Evolutionary conservation across 164 flowering plant genomes (phyloP), one percentile per base, ranked within the genome.

Genomic region (Protea cynaroides): DNA sequence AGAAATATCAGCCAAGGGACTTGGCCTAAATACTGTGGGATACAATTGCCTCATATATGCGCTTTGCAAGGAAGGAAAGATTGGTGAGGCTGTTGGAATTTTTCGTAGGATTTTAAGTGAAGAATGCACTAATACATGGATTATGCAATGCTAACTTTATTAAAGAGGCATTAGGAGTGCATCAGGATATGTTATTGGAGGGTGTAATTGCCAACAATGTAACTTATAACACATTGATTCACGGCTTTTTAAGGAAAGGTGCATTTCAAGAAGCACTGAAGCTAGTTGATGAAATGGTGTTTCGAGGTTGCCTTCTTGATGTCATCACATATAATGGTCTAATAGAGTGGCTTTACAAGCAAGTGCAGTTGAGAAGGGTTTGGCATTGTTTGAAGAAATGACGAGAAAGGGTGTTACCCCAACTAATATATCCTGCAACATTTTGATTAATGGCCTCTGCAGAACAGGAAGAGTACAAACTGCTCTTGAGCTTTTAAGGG

Each of bases 201-300:
- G 97, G 99, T 67, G 87, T 85, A 23, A 78, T 86, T 75, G 89
- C 98, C 63, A 86, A 86, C 74, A 86, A 81, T 22, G 87, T 89
- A 1, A 94, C 97, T 36, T 92, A 83, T 77, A 91, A 94, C 73
- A 91, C 90, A 25, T 64, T 94, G 65, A 84, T 91, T 66, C 81
- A 79, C 67, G 90, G 88, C 59, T 81, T 78, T 71, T 36, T 87
- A 25, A 80, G 78, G 65, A 79, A 74, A 63, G 86, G 84, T 59
- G 78, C 57, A 19, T 75, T 69, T 37, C 81, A 83, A 69, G 85
- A 85, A 57, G 94, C 93, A 25, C 67, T 78, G 43, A 77, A 83
- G 67, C 84, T 89, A 65, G 84, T 86, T 23, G 79, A 84, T 64
- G 96, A 91, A 58, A 94, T 94, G 99, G 46, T 74, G 22, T 85